Evolutionary conservation across 345 rosid species (phyloP), one percentile per base, ranked within the genome.

Genomic region (Erodium maritimum): DNA sequence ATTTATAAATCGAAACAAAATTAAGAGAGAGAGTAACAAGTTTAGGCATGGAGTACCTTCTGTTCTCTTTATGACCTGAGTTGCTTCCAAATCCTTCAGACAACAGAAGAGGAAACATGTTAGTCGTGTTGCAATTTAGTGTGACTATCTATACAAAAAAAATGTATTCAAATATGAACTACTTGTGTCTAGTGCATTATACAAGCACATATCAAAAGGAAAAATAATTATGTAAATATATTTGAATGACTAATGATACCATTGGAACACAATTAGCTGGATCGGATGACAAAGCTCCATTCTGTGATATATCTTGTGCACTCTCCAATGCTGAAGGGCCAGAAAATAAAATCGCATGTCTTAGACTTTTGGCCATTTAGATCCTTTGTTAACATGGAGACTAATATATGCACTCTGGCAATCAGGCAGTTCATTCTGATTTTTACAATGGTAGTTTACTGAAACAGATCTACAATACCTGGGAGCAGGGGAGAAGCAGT

Each of bases 261-360:
- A 57, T 21, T 21, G 73, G 61, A 63, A 57, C n/a, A 11, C 61
- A 61, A 57, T 58, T 21, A 24, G 69, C 64, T 19, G 67, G 67
- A 60, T 70, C 64, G 20, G 53, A 59, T 23, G 57, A 23, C 33
- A 54, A 29, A 50, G 29, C 63, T 34, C 67, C 69, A 22, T 65
- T 60, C 52, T 52, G 73, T 66, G 59, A 46, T 52, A 55, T 34
- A 58, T 69, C 68, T 17, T 54, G 58, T 21, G 52, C 53, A 29
- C 23, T 57, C 25, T 33, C 67, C 58, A 67, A 45, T 53, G 62
- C 67, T 62, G 74, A 60, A 64, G 64, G 13, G 19, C 21, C 53
- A 55, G 23, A 34, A 57, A 63, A 46, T 21, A 65, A 50, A 54
- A 42, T 23, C 12, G 48, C 48, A 42, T 42, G 48, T 42, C 48